Conservation (phyloP, 345 rosid genomes). For the Aquilaria sinensis region DNA sequence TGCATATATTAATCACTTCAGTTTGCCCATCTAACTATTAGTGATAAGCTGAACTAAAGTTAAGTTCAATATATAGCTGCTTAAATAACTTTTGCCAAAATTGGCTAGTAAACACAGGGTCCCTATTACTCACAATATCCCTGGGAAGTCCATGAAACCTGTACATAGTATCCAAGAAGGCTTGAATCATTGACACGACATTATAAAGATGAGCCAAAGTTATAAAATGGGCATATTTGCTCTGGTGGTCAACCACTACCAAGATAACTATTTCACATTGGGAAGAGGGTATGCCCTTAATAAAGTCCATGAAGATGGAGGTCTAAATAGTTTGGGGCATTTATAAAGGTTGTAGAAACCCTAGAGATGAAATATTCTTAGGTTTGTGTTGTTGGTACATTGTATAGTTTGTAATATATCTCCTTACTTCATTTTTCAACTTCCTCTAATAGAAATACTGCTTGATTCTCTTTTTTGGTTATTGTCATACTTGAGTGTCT, state of each 20-base stretch:
- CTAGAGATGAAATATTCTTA: background rate
- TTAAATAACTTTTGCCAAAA: too few species aligned
- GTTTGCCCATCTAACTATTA: too few species aligned
- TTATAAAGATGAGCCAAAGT: background rate
- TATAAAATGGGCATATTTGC: background rate
- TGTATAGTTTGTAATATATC: background rate
- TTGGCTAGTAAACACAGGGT: too few species aligned
- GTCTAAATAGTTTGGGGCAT: background rate
- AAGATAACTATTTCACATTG: background rate
- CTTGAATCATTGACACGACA: background rate
- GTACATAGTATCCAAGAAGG: background rate
- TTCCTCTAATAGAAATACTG: background rate
- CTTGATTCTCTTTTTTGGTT: too few species aligned
- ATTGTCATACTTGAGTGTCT: background rate
- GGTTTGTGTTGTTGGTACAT: background rate
- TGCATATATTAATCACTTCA: too few species aligned
- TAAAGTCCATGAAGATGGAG: background rate
- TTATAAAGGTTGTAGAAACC: background rate
- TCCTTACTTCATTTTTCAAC: background rate
- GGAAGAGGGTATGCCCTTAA: background rate
- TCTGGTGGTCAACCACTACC: background rate
- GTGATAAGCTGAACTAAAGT: too few species aligned
- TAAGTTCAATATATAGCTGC: too few species aligned
- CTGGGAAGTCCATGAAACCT: background rate
- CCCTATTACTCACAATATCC: too few species aligned